Base-by-base conservation (phyloP, 371 early-diverging fungal genomes). In the Chytridium lagenaria region DNA sequence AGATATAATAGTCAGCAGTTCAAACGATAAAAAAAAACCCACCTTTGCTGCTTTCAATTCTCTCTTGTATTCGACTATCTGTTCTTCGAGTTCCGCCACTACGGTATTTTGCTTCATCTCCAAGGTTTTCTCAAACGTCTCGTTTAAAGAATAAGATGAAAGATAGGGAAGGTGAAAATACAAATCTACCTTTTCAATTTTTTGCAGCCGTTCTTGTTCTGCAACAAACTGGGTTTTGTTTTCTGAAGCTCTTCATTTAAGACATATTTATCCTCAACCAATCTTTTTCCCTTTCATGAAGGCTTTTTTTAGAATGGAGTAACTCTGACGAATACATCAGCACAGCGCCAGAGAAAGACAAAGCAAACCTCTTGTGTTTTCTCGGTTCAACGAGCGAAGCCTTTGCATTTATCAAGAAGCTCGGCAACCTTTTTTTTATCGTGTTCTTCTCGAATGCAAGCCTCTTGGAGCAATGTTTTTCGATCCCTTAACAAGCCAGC, bases 361-460 rank as follows among this genome's bases (percentile, higher is more conserved):
- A 57, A 36, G 2, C 36, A 70, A 50, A 85, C 84, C 86, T 68
- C 81, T 50, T 1, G 86, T 85, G 68, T 87, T 87, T 44, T 87
- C 87, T n/a, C 87, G 77, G 59, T 79, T 79, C 19, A 87, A 69
- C 12, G 75, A 65, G 12, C 84, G 70, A 33, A 82, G 75, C 44
- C 68, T 55, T 7, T 76, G 49, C 16, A 78, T 38, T 68, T 40
- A 2, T 63, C 12, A 10, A 37, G 19, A 63, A 63, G 63, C 26
- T 36, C 63, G 3, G 3, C 23, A 12, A 63, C 12, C 23, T 36
- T 63, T 63, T 19, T 16, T 2, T 77, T 26, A 7, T 57, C 15
- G 44, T 55, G 55, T 10, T 55, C 16, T 55, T 55, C 55, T 55
- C 55, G 10, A 16, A 55, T 10, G 5, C 7, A 5, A 16, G 55